Percentiles rank a stretch among this genome's conserved stretches.
Conservation (phyloP, 176 grass and related monocot genomes). For the Paspalum vaginatum region DNA sequence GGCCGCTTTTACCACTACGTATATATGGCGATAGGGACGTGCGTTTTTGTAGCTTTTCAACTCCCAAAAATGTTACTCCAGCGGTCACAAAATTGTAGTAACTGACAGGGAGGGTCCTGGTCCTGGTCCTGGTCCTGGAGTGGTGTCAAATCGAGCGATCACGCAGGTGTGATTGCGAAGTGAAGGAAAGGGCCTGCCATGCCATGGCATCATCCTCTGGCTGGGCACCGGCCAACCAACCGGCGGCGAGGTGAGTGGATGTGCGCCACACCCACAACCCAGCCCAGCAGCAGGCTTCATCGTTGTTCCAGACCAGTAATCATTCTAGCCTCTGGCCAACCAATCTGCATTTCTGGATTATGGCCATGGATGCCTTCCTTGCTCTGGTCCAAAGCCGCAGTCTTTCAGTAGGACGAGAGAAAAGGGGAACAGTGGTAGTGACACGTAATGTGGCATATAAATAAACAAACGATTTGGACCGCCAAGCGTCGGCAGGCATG, state of each 20-base stretch:
- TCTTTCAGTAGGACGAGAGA: not conserved
- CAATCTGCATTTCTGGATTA: not conserved
- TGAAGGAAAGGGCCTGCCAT: not conserved
- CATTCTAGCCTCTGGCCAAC: not conserved
- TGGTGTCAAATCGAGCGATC: not conserved
- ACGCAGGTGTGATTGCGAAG: not conserved
- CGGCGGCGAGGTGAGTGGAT: not conserved
- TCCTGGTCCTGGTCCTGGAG: not conserved
- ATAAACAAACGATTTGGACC: not conserved
- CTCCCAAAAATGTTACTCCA: not conserved
- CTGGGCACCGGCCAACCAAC: not conserved
- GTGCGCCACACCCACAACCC: too few relatives aligned
- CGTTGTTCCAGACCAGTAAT: not conserved
- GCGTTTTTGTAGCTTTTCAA: not conserved
- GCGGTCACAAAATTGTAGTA: too few relatives aligned
- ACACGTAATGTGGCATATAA: not conserved
- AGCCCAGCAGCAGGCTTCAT: not conserved
- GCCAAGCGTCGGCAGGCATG: slow-evolving; percentile 15
- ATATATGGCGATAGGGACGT: not conserved
- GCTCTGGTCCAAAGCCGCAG: not conserved
- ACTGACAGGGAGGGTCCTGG: too few relatives aligned
- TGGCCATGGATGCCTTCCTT: not conserved
- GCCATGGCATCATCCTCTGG: not conserved
- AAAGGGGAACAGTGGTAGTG: not conserved
- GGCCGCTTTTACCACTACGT: too few relatives aligned